Conservation (phyloP, 176 grass and related monocot genomes). For the Triticum aestivum region IWGSC_CS_RefSeq_v2.1 NC_057802.1:42289942-42290441, state of each 20-base stretch:
- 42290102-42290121: background rate
- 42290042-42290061: background rate
- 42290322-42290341: background rate
- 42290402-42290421: constrained; percentile 23
- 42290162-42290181: background rate
- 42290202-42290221: no score
- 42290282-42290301: background rate
- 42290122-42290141: background rate
- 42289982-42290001: background rate
- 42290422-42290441: background rate
- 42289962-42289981: background rate
- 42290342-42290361: background rate
- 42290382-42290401: background rate
- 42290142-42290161: background rate
- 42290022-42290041: constrained; percentile 18
- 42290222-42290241: background rate
- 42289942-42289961: background rate
- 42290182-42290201: background rate
- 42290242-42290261: background rate
- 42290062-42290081: background rate
- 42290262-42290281: background rate
- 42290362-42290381: background rate
- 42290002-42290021: constrained; percentile 13
- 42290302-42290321: background rate
- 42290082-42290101: background rate